Evolutionary conservation across 495 filamentous ascomycete genomes (phyloP), one percentile per base, ranked within the genome.

Genomic region (Collariella sp.): DNA sequence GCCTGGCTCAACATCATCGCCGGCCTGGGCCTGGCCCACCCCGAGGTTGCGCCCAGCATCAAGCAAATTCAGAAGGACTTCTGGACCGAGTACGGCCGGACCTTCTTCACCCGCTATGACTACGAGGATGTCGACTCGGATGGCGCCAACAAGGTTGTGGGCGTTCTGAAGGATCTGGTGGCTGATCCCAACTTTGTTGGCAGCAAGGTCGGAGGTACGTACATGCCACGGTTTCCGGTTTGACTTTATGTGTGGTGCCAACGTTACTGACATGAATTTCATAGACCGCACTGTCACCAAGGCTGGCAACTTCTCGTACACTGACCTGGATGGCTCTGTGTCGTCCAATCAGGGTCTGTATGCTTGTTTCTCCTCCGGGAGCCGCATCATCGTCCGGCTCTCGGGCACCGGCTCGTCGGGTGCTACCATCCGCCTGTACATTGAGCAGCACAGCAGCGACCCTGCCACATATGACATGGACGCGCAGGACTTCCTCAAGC

Each of bases 1-100:
- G 93, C 93, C 34, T 98, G 93, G 93, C 70, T 98, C 65, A 98
- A 98, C 73, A 94, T 98, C 70, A 95, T 98, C 63, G 94, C 93
- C 39, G 93, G 89, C 56, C 82, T 97, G 13, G 89, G 89, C 50
- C 80, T 95, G 72, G 76, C 89, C 59, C 81, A 87, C 65, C 81
- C 87, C 41, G 76, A 69, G 6, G 80, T 82, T 34, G 79, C 81
- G 5, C 93, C 94, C 36, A 94, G 87, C 74, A 98, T 98, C 66
- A 84, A 84, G 56, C 85, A 86, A 62, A 96, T 98, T 71, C 93
- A 97, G 77, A 81, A 87, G 55, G 91, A 96, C 60, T 97, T 98
- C 83, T 98, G 93, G 93, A 79, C 84, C 58, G 89, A 81, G 52
- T 98, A 98, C 66, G 93, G 93, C 59, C 88, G 93, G 39, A 96